A percentile compares a stretch with the other conserved stretches of the same genome.
phyloP scores from a whole-genome alignment of 2,329 filamentous ascomycete species.

The Pestalotiopsis sp. region DNA sequence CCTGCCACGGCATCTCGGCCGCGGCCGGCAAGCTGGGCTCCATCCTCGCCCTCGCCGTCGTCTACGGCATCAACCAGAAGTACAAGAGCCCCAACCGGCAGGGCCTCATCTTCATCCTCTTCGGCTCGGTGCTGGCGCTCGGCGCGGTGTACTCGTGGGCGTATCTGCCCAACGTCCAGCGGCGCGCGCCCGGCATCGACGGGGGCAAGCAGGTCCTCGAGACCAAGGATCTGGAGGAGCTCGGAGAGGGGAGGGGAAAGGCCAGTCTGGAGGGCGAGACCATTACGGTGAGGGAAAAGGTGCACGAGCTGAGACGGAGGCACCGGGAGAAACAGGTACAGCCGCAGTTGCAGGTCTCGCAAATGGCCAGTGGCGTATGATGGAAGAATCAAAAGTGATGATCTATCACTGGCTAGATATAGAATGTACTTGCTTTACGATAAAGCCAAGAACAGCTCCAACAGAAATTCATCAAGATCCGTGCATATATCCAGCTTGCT shows the following conservation, averaged over 20 bases:
- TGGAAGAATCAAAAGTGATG: neutral
- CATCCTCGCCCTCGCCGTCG: conserved; percentile 20
- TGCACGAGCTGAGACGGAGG: conserved; percentile 13
- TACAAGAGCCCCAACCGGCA: conserved; percentile 43
- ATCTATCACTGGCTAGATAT: neutral
- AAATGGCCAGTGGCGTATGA: neutral
- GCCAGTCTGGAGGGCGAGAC: conserved; percentile 44
- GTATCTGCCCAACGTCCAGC: conserved; percentile 50
- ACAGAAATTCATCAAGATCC: no score
- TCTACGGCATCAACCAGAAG: conserved; percentile 47
- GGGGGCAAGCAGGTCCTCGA: conserved; percentile 37
- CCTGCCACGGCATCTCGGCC: conserved; percentile 62
- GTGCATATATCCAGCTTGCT: neutral
- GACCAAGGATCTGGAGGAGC: conserved; percentile 49
- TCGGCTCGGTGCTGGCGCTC: conserved; percentile 48
- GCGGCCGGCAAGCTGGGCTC: conserved; percentile 59
- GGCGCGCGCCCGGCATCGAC: conserved; percentile 32
- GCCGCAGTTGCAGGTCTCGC: neutral
- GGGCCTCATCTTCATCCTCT: conserved; percentile 50
- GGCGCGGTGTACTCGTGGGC: conserved; percentile 53
- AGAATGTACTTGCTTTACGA: neutral
- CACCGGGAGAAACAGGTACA: conserved; percentile 7
- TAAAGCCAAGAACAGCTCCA: no score
- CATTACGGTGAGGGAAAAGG: conserved; percentile 43
- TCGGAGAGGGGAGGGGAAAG: conserved; percentile 47